Conservation (phyloP, 1,284 basidiomycete species). For the Agroathelia rolfsii region DNA sequence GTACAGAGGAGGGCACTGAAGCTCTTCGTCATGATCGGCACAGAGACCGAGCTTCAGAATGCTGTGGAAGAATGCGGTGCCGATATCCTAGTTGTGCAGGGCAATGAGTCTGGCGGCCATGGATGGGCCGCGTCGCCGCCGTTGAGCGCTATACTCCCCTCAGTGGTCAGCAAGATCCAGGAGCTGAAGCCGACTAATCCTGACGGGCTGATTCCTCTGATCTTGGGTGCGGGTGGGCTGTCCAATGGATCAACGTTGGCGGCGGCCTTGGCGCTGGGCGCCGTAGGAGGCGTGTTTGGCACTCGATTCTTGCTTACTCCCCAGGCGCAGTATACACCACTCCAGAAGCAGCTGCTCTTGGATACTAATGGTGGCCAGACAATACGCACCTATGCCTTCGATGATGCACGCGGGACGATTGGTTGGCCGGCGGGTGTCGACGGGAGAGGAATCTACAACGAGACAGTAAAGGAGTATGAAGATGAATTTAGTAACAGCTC, state of each 20-base stretch:
- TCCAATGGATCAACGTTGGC: slow-evolving; percentile 53
- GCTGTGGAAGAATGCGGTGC: no score
- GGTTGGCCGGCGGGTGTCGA: slow-evolving; percentile 64
- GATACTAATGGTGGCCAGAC: slow-evolving; percentile 38
- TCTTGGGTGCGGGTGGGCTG: slow-evolving; percentile 32
- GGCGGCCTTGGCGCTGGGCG: slow-evolving; percentile 53
- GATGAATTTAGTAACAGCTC: slow-evolving; percentile 14
- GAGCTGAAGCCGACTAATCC: no score
- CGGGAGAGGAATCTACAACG: slow-evolving; percentile 35
- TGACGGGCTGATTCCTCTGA: no score
- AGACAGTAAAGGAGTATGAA: slow-evolving; percentile 16
- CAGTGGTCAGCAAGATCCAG: no score
- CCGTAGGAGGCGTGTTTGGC: slow-evolving; percentile 55
- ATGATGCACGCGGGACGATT: slow-evolving; percentile 44
- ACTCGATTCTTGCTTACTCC: slow-evolving; percentile 64
- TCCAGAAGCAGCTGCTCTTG: slow-evolving; percentile 46
- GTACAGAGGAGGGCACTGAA: no score
- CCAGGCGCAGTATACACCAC: slow-evolving; percentile 50
- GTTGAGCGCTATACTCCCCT: no score
- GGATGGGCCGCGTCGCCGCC: no score
- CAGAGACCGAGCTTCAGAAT: no score
- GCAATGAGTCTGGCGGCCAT: no score
- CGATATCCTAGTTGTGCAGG: no score
- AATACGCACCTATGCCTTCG: slow-evolving; percentile 58
- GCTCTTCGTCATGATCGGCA: no score